phyloP scores from a whole-genome alignment of 306 rosid species.

The Casuarina cunninghamiana region DNA sequence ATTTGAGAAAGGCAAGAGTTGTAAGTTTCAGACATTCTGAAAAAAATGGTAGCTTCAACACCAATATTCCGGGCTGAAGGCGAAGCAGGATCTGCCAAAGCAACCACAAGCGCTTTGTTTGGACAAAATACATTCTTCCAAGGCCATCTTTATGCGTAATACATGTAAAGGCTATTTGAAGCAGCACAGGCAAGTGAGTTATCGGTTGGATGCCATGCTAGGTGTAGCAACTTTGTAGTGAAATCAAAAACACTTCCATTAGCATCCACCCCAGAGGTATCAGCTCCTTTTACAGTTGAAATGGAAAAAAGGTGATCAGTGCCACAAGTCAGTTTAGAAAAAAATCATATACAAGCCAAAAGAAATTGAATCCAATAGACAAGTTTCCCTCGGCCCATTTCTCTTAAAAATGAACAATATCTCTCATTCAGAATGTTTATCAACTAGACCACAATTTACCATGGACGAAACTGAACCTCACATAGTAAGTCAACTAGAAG shows the following conservation, averaged over 20 bases:
- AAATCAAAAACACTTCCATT: slow-evolving; percentile 66
- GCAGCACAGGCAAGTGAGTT: slow-evolving; percentile 76
- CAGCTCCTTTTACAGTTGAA: slow-evolving; percentile 38
- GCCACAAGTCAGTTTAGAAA: not conserved
- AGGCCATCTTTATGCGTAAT: slow-evolving; percentile 51
- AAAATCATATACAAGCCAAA: slow-evolving; percentile 3
- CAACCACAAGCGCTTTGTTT: slow-evolving; percentile 21
- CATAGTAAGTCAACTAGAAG: not conserved
- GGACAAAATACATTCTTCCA: slow-evolving; percentile 25
- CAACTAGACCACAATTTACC: not conserved
- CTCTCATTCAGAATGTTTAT: not conserved
- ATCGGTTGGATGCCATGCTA: slow-evolving; percentile 76
- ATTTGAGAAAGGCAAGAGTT: slow-evolving; percentile 18
- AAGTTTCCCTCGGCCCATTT: not conserved
- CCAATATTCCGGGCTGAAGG: slow-evolving; percentile 16
- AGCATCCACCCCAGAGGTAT: slow-evolving; percentile 49
- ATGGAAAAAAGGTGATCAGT: slow-evolving; percentile 1
- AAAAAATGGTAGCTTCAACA: slow-evolving; percentile 28
- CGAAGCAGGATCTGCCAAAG: slow-evolving; percentile 22
- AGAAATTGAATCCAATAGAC: not conserved
- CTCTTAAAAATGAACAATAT: not conserved
- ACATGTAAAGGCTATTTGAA: slow-evolving; percentile 69
- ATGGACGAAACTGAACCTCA: not conserved
- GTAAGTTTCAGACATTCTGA: slow-evolving; percentile 30
- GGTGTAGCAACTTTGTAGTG: slow-evolving; percentile 61